Percentiles rank a stretch among this genome's conserved stretches.
Evolutionary conservation across 1,284 basidiomycete species (phyloP).

Genomic region (Coniferiporia sulphurascens): DNA sequence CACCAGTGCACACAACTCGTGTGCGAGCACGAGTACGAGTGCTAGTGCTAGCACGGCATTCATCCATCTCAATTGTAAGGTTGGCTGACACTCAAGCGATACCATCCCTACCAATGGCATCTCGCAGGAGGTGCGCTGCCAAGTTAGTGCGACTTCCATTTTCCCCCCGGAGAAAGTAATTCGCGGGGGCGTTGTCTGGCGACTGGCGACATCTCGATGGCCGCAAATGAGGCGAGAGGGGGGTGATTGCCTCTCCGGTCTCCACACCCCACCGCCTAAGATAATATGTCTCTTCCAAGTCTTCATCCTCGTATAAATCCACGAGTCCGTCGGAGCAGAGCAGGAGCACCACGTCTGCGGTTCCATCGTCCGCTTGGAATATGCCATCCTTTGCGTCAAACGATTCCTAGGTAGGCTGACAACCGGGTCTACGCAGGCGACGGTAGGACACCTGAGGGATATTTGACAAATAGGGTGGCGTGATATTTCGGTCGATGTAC

Average conservation of each 20-base stretch:
- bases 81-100: too few relatives aligned
- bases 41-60: too few relatives aligned
- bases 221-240: too few relatives aligned
- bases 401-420: neutral
- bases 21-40: too few relatives aligned
- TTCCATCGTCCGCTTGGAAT: constrained; percentile 3
- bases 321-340: constrained; percentile 55
- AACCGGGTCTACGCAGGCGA: constrained; percentile 22
- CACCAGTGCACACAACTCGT: too few relatives aligned
- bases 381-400: constrained; percentile 3
- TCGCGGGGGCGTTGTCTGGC: neutral
- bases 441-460: too few relatives aligned
- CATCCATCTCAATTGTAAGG: too few relatives aligned
- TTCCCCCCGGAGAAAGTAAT: neutral
- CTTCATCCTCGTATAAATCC: constrained; percentile 49
- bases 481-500: constrained; percentile 44
- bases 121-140: constrained; percentile 44
- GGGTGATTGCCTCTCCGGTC: too few relatives aligned
- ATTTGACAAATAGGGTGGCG: constrained; percentile 62
- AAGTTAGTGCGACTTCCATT: constrained; percentile 31
- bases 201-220: neutral
- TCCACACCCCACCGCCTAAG: too few relatives aligned
- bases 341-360: constrained; percentile 33
- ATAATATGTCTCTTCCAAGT: too few relatives aligned
- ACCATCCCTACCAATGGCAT: too few relatives aligned